These are phyloP conservation scores for Lepiota brunneoincarnata DNA, from an alignment of 768 basidiomycete species.

Conservation along the genomic window DNA sequence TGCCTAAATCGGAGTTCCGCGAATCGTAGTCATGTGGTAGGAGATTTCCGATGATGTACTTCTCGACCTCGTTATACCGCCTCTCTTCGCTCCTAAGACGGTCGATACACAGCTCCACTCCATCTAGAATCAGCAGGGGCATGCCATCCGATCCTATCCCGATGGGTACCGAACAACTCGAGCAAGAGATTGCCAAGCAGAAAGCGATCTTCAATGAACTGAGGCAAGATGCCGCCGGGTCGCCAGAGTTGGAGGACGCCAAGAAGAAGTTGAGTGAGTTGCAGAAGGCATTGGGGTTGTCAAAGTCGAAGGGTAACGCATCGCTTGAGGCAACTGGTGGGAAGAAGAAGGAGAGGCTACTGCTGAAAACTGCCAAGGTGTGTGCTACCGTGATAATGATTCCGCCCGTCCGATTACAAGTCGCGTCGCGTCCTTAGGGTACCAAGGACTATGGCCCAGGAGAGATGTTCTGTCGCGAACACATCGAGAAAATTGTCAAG, in stretches of 20 bases:
- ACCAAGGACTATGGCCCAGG: slow-evolving; percentile 92
- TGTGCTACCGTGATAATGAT: slow-evolving; percentile 19
- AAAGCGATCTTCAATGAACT: slow-evolving; percentile 59
- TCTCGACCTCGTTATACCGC: too few relatives aligned
- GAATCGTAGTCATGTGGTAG: too few relatives aligned
- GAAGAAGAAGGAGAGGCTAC: slow-evolving; percentile 68
- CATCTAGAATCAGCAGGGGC: not conserved
- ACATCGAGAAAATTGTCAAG: slow-evolving; percentile 86
- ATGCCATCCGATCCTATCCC: slow-evolving; percentile 2
- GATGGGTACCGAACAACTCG: too few relatives aligned
- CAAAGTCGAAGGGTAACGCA: slow-evolving; percentile 15
- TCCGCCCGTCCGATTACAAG: not conserved
- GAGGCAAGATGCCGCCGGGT: slow-evolving; percentile 44
- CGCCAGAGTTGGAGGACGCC: slow-evolving; percentile 51
- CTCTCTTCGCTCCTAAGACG: too few relatives aligned
- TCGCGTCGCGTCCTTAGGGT: slow-evolving; percentile 47
- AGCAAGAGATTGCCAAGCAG: too few relatives aligned
- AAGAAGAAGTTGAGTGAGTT: slow-evolving; percentile 72
- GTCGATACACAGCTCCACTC: too few relatives aligned
- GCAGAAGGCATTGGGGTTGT: slow-evolving; percentile 51
- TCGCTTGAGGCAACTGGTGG: not conserved
- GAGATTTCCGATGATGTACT: too few relatives aligned
- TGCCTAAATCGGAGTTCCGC: too few relatives aligned
- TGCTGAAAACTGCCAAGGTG: slow-evolving; percentile 96
- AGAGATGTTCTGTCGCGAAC: slow-evolving; percentile 89